phyloP scores from a whole-genome alignment of 2,329 filamentous ascomycete species.

The Hypoxylon sp. region DNA sequence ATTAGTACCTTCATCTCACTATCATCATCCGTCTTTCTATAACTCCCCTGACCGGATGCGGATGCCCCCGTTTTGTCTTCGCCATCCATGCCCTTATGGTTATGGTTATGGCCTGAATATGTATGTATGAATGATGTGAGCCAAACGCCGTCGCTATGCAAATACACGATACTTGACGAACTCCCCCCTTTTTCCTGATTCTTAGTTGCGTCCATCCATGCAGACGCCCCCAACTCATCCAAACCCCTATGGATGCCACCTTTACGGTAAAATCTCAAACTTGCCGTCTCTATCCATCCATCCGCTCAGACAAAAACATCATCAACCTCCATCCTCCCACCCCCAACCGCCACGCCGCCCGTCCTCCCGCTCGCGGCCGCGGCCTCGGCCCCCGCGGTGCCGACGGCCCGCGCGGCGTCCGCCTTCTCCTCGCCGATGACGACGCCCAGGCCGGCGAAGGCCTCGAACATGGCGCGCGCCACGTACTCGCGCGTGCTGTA shows the following conservation, averaged over 20 bases:
- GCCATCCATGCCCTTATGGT: neutral
- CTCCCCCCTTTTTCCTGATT: neutral
- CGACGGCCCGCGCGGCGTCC: conserved; percentile 52
- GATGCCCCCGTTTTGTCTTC: conserved; percentile 5
- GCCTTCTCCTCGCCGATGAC: conserved; percentile 84
- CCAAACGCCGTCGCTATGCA: conserved; percentile 53
- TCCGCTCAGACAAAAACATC: conserved; percentile 54
- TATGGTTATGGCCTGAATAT: neutral
- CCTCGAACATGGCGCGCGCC: conserved; percentile 83
- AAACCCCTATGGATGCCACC: too few species aligned
- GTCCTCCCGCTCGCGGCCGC: conserved; percentile 47
- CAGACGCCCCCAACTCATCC: too few species aligned
- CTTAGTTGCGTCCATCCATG: too few species aligned
- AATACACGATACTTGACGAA: too few species aligned
- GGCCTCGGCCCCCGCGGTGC: conserved; percentile 53
- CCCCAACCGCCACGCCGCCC: conserved; percentile 41
- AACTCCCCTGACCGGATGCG: neutral
- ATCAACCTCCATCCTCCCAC: conserved; percentile 61
- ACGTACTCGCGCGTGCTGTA: conserved; percentile 88
- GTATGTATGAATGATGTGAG: neutral
- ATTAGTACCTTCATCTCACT: too few species aligned
- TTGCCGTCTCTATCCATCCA: too few species aligned
- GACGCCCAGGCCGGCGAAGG: conserved; percentile 88
- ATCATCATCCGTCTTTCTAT: too few species aligned
- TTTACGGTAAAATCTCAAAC: too few species aligned